Percentiles rank a stretch among this genome's conserved stretches.
Conservation (phyloP, 257 asterid species). For the Penstemon newberryi region DNA sequence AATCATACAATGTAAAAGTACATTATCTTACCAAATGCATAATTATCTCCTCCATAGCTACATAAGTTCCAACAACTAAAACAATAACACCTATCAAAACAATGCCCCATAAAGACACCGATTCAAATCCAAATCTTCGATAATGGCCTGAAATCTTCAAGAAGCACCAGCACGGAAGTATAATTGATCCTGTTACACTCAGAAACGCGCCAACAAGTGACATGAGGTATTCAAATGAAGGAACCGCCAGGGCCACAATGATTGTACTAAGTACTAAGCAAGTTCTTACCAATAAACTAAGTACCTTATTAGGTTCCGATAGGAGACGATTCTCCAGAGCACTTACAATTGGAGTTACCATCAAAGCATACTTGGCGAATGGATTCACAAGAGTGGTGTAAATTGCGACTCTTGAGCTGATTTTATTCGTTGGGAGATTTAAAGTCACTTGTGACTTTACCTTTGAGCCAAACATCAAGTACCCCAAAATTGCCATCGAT, state of each 20-base stretch:
- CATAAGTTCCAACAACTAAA: conserved; percentile 57
- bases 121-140: conserved; percentile 39
- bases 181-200: conserved; percentile 61
- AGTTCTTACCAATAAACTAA: conserved; percentile 46
- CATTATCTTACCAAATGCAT: conserved; percentile 25
- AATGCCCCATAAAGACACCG: conserved; percentile 39
- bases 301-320: conserved; percentile 27
- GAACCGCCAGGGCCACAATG: conserved; percentile 60
- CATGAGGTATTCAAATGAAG: conserved; percentile 69
- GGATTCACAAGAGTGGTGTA: conserved; percentile 83
- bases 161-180: conserved; percentile 79
- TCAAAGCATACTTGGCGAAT: conserved; percentile 74
- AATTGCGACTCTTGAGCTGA: conserved; percentile 72
- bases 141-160: conserved; percentile 63
- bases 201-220: conserved; percentile 72
- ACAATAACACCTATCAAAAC: conserved; percentile 46
- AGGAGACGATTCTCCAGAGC: conserved; percentile 47
- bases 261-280: conserved; percentile 62
- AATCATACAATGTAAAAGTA: too few species aligned
- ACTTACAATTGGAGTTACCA: conserved; percentile 67
- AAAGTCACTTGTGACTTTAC: conserved; percentile 70
- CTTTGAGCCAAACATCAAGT: conserved; percentile 69
- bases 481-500: conserved; percentile 67
- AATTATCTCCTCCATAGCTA: conserved; percentile 51
- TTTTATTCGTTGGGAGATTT: conserved; percentile 55